phyloP scores from a whole-genome alignment of 2,329 filamentous ascomycete genomes.

The Clonostachys rhizophaga region DNA sequence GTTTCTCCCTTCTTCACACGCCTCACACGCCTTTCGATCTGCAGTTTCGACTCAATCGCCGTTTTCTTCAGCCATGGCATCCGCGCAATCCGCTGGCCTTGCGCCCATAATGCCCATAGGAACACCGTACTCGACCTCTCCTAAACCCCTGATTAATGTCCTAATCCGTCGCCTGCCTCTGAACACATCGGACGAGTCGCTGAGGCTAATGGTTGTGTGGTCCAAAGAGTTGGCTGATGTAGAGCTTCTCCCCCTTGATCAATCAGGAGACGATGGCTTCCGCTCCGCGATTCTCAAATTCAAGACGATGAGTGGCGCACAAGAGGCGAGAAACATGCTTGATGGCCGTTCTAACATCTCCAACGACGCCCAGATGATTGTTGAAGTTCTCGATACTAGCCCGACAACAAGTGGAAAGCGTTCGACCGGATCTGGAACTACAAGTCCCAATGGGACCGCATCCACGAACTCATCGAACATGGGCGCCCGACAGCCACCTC shows the following conservation, averaged over 20 bases:
- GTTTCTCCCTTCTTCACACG: constrained; percentile 32
- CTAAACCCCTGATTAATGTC: constrained; percentile 26
- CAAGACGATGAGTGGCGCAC: constrained; percentile 44
- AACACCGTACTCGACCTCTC: constrained; percentile 28
- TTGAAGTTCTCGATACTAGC: constrained; percentile 44
- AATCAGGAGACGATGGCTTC: constrained; percentile 43
- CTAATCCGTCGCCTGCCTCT: constrained; percentile 50
- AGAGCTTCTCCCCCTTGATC: constrained; percentile 43
- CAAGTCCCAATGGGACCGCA: constrained; percentile 11
- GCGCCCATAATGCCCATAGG: constrained; percentile 33
- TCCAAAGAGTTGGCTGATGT: constrained; percentile 49
- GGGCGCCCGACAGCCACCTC: constrained; percentile 46
- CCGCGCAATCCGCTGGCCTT: constrained; percentile 26
- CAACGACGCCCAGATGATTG: constrained; percentile 46
- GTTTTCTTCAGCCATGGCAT: constrained; percentile 23
- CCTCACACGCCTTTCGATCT: constrained; percentile 30
- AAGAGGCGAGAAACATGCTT: constrained; percentile 52
- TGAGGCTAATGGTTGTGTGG: constrained; percentile 55
- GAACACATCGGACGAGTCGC: constrained; percentile 46
- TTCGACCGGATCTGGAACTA: constrained; percentile 9
- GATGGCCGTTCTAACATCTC: constrained; percentile 48
- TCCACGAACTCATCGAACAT: constrained; percentile 29
- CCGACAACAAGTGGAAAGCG: background rate
- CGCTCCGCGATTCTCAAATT: constrained; percentile 50
- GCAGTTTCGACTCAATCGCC: constrained; percentile 20